These are phyloP conservation scores for Elaphomyces granulatus DNA, from an alignment of 495 filamentous ascomycete species.

Conservation along the genomic window DNA sequence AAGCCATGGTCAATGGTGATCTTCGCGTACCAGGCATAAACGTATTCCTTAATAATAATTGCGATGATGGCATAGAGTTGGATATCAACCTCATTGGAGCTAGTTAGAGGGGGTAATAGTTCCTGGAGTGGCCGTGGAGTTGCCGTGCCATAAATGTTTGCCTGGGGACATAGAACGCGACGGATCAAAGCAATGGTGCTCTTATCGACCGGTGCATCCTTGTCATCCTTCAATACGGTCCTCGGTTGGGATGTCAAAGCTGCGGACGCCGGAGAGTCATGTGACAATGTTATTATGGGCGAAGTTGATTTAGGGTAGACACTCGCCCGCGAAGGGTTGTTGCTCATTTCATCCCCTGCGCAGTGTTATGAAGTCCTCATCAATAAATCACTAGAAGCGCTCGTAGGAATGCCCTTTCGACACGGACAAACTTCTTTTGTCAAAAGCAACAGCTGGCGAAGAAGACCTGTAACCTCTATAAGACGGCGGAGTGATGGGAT, in stretches of 20 bases:
- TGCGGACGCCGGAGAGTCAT: too few relatives aligned
- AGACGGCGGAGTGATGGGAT: too few relatives aligned
- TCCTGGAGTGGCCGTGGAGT: slow-evolving; percentile 51
- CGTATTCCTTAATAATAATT: slow-evolving; percentile 74
- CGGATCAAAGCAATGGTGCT: slow-evolving; percentile 46
- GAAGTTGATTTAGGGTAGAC: too few relatives aligned
- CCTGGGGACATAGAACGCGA: slow-evolving; percentile 48
- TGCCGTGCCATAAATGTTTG: slow-evolving; percentile 23
- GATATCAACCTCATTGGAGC: slow-evolving; percentile 79
- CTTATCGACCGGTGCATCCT: slow-evolving; percentile 37
- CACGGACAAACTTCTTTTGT: too few relatives aligned
- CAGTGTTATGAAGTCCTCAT: too few relatives aligned
- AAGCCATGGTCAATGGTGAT: slow-evolving; percentile 83
- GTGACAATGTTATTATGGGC: too few relatives aligned
- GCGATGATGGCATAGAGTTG: slow-evolving; percentile 87
- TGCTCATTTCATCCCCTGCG: slow-evolving; percentile 36
- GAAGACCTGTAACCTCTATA: too few relatives aligned
- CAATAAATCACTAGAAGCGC: too few relatives aligned
- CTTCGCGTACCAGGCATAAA: slow-evolving; percentile 82
- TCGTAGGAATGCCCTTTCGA: too few relatives aligned
- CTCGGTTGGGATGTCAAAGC: too few relatives aligned
- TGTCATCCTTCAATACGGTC: too few relatives aligned
- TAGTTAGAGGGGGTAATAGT: slow-evolving; percentile 78
- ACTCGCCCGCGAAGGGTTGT: slow-evolving; percentile 23
- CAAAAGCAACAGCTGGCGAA: too few relatives aligned